phyloP scores from a whole-genome alignment of 116 monocot species.

The Posidonia oceanica region DNA sequence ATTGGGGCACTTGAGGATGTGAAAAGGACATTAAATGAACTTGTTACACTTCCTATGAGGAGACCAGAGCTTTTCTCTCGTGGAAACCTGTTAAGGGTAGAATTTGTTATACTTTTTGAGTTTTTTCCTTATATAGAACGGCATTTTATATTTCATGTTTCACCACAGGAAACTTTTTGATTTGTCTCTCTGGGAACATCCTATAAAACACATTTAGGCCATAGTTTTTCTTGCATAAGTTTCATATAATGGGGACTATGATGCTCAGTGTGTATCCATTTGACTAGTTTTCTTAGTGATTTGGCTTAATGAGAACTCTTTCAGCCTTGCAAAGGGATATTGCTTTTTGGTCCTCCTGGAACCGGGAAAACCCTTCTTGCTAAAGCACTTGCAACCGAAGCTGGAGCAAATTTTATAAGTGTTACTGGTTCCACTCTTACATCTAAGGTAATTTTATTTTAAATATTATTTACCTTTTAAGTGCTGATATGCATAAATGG shows the following conservation, averaged over 20 bases:
- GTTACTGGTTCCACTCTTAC: slow-evolving; percentile 87
- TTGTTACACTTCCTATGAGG: slow-evolving; percentile 93
- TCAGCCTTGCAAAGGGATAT: slow-evolving; percentile 98
- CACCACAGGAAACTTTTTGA: too few species aligned
- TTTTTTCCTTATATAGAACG: too few species aligned
- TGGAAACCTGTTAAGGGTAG: slow-evolving; percentile 88
- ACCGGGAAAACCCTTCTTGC: slow-evolving; percentile 99
- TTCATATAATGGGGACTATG: too few species aligned
- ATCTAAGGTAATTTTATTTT: slow-evolving; percentile 58
- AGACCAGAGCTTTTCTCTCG: slow-evolving; percentile 91
- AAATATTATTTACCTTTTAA: too few species aligned
- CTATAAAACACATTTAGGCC: background rate
- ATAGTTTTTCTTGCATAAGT: too few species aligned
- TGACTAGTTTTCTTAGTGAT: too few species aligned
- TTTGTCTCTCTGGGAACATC: too few species aligned
- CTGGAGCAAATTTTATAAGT: slow-evolving; percentile 97
- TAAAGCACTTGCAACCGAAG: slow-evolving; percentile 98
- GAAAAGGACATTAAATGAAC: slow-evolving; percentile 75
- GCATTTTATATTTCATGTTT: too few species aligned
- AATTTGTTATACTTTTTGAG: background rate
- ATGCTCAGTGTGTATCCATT: too few species aligned
- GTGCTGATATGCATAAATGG: too few species aligned
- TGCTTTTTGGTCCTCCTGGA: slow-evolving; percentile 97
- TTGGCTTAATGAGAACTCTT: background rate
- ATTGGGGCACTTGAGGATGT: slow-evolving; percentile 97